phyloP scores from a whole-genome alignment of 306 rosid species.

The Aeschynomene evenia region DNA sequence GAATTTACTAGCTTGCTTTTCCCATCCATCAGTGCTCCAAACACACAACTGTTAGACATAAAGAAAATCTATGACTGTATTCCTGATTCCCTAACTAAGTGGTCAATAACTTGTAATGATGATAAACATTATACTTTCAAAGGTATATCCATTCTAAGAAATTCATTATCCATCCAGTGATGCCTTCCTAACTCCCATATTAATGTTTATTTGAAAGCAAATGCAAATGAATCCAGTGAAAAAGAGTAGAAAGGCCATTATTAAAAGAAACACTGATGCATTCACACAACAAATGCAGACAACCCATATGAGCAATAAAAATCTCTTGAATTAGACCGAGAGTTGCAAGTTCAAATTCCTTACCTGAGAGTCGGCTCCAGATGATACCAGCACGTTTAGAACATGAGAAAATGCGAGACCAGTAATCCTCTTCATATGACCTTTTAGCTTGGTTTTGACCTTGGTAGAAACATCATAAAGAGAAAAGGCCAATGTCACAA shows the following conservation, averaged over 20 bases:
- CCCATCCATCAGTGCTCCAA: conserved; percentile 99
- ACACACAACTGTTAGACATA: conserved; percentile 75
- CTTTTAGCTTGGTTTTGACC: conserved; percentile 94
- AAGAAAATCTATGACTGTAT: conserved; percentile 1
- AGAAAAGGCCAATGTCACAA: conserved; percentile 16
- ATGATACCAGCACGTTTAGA: conserved; percentile 93
- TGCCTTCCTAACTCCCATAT: background rate
- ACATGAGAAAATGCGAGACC: conserved; percentile 92
- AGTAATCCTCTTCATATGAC: conserved; percentile 99
- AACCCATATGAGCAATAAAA: background rate
- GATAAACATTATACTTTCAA: background rate
- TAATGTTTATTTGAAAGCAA: background rate
- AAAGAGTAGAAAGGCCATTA: background rate
- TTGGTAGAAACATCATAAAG: conserved; percentile 35
- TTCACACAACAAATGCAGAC: background rate
- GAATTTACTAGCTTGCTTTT: conserved; percentile 71
- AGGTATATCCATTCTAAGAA: background rate
- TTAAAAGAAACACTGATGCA: background rate
- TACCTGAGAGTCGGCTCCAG: conserved; percentile 99
- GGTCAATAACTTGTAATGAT: background rate
- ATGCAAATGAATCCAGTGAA: background rate
- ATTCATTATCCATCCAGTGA: background rate
- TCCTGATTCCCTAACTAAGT: background rate
- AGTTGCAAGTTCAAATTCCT: conserved; percentile 21
- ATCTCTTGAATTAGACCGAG: background rate